Evolutionary conservation across 2,329 filamentous ascomycete genomes (phyloP), one percentile per base, ranked within the genome.

Genomic region (Lasiodiplodia sp.): DNA sequence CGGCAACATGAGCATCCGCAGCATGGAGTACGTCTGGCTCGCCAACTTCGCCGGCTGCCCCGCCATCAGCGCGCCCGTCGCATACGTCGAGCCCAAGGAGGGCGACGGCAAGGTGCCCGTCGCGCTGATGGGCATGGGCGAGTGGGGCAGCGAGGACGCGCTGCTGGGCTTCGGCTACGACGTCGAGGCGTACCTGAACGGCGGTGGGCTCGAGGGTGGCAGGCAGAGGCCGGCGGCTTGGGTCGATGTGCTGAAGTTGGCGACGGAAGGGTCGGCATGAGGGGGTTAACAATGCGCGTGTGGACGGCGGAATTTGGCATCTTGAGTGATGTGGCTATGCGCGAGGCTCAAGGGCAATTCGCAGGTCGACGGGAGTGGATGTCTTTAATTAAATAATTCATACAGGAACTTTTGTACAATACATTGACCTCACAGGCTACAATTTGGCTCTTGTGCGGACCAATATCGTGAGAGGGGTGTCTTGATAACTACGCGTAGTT

Each of bases 1-100:
- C 77, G 90, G 86, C 0, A 93, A 96, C 76, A 84, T 82, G 70
- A 89, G 88, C 18, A 82, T 97, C n/a, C 84, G 87, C 31, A 92
- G 88, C 75, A 97, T 97, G 93, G 88, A 91, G 78, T 97, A 93
- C 79, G 89, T 92, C 18, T 97, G 92, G 87, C 80, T 97, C 44
- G 91, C 94, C 7, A 97, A 97, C 79, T 90, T 93, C 73, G 88
- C 86, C 0, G 94, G 94, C 0, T 89, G 90, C 60, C 94, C 94
- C 0, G 89, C 92, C 1, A 86, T 96, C 14, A 89, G 84, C 56
- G 89, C 88, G 44, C 93, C 94, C 0, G 89, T 92, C 12, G 94
- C 92, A 0, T 97, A 94, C 79, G 86, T 83, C 3, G 82, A 87
- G 31, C 83, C 86, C 0, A 79, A 81, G 6, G 82, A 86, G 72